Conservation (phyloP, 2,329 filamentous ascomycete genomes). For the Microsporum canis region DNA sequence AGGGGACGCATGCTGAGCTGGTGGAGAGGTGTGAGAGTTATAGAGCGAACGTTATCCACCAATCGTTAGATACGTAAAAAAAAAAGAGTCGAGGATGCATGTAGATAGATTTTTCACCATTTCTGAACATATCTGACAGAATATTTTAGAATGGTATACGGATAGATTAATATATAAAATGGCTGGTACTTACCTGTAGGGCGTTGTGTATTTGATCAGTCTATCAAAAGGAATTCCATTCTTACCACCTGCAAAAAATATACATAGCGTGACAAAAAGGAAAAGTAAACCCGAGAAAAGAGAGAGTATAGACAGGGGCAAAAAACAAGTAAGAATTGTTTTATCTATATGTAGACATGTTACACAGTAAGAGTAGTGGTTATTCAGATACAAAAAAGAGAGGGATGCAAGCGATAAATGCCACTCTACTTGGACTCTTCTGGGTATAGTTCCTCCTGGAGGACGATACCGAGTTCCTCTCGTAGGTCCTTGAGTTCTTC, state of each 20-base stretch:
- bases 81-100: background rate
- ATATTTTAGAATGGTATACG: background rate
- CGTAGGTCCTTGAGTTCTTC: conserved; percentile 83
- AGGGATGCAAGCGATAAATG: background rate
- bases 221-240: background rate
- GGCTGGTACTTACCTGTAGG: no score
- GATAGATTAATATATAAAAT: background rate
- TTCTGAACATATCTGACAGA: background rate
- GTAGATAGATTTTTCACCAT: background rate
- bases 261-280: background rate
- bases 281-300: background rate
- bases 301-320: background rate
- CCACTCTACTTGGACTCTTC: conserved; percentile 31
- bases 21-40: conserved; percentile 40
- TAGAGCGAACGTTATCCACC: conserved; percentile 40
- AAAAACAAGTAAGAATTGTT: background rate
- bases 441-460: conserved; percentile 91
- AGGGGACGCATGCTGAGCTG: conserved; percentile 40
- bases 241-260: background rate
- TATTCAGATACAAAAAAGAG: conserved; percentile 1
- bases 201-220: background rate
- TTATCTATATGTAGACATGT: conserved; percentile 1
- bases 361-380: conserved; percentile 2
- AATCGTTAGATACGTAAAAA: conserved; percentile 32
- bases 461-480: conserved; percentile 80